Percentiles rank a stretch among this genome's conserved stretches.
These are phyloP conservation scores for Penicillium sp. DNA, from an alignment of 2,329 filamentous ascomycete species.

Conservation along the genomic window DNA sequence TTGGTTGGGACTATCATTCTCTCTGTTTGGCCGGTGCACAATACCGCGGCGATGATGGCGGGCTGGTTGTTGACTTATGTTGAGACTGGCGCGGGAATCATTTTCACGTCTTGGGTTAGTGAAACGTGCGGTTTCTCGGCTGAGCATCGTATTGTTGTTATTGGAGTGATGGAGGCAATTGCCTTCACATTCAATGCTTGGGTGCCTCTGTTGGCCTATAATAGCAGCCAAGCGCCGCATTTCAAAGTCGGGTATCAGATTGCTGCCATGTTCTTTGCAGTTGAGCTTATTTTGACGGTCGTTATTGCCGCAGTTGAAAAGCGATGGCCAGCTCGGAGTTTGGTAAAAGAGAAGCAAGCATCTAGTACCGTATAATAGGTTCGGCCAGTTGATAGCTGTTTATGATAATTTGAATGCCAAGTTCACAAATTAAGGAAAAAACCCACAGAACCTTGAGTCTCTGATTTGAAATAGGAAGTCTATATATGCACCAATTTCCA, in stretches of 20 bases:
- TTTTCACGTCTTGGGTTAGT: no score
- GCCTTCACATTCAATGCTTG: no score
- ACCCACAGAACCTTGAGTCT: rapidly evolving
- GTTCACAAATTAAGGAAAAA: neutral
- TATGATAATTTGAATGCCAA: neutral
- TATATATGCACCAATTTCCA: neutral
- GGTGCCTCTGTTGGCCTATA: no score
- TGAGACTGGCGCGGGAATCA: no score
- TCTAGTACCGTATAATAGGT: neutral
- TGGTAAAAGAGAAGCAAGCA: neutral
- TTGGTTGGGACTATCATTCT: no score
- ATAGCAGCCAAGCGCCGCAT: neutral
- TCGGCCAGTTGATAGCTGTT: neutral
- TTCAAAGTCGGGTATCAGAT: neutral
- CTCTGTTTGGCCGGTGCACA: no score
- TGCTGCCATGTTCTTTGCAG: neutral
- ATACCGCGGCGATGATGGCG: no score
- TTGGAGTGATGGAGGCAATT: no score
- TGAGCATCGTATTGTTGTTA: no score
- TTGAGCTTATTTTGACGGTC: neutral
- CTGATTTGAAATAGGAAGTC: neutral
- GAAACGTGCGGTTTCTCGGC: no score
- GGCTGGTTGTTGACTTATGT: no score
- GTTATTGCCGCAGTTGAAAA: neutral
- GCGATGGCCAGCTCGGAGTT: neutral